Conservation (phyloP, 2,329 filamentous ascomycete species). For the Lachnellula suecica region DNA sequence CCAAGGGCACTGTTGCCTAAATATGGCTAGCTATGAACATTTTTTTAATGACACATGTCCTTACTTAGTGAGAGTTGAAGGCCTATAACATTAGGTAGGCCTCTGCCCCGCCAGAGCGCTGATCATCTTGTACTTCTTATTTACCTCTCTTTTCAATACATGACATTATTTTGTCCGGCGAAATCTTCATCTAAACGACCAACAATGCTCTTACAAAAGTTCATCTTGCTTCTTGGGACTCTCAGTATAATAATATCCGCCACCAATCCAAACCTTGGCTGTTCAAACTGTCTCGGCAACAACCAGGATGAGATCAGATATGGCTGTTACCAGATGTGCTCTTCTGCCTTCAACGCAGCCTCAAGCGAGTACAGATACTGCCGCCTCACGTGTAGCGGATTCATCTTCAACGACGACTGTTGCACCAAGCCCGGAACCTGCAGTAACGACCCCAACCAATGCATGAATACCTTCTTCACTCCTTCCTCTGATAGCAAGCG, state of each 20-base stretch:
- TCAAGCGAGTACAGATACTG: not conserved
- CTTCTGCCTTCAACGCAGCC: not conserved
- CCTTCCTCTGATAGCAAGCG: not conserved
- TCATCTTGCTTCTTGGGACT: not conserved
- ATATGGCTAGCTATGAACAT: no score
- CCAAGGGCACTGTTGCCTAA: no score
- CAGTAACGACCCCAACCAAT: not conserved
- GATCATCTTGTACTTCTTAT: no score
- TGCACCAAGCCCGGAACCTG: not conserved
- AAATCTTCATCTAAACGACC: not conserved
- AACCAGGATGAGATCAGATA: not conserved
- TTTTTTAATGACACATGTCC: no score
- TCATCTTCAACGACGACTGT: not conserved
- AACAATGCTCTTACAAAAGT: not conserved
- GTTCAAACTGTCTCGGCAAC: not conserved
- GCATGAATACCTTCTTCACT: not conserved
- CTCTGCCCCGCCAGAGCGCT: no score
- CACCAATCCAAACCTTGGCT: not conserved
- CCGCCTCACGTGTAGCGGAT: not conserved
- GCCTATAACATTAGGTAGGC: no score
- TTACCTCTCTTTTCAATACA: no score
- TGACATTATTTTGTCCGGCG: no score
- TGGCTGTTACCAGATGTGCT: not conserved
- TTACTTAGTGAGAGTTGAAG: no score
- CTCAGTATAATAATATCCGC: not conserved